A percentile compares a stretch with the other conserved stretches of the same genome.
phyloP scores from a whole-genome alignment of 2,329 filamentous ascomycete species.

The Fusarium musae region DNA sequence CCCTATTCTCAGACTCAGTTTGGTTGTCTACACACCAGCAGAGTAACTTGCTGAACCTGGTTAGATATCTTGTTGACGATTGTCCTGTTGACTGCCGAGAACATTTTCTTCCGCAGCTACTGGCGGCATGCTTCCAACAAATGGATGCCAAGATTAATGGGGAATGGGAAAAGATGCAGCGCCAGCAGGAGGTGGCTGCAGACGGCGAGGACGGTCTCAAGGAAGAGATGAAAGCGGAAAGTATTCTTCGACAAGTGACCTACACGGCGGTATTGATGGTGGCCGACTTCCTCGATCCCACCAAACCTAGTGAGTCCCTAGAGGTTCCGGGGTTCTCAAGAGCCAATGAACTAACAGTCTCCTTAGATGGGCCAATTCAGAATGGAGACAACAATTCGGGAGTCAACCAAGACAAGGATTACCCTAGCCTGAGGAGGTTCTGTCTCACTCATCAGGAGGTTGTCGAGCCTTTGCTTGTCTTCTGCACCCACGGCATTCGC shows the following conservation, averaged over 20 bases:
- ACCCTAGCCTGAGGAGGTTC: constrained; percentile 78
- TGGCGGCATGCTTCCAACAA: constrained; percentile 84
- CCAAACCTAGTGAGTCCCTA: constrained; percentile 68
- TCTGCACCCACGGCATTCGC: constrained; percentile 89
- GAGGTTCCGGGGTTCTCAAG: constrained; percentile 5
- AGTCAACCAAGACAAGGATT: constrained; percentile 51
- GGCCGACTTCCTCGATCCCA: constrained; percentile 85
- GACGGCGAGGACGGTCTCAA: constrained; percentile 81
- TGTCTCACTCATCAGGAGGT: constrained; percentile 81
- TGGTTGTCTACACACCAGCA: constrained; percentile 92
- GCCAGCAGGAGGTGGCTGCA: constrained; percentile 68
- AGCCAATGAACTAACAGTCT: constrained; percentile 21
- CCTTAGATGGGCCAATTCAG: constrained; percentile 47
- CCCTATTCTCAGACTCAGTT: constrained; percentile 84
- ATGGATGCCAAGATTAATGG: constrained; percentile 87
- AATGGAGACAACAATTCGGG: constrained; percentile 39
- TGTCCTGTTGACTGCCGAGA: constrained; percentile 82
- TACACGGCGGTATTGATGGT: constrained; percentile 94
- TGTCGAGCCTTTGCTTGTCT: constrained; percentile 88
- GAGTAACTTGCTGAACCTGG: constrained; percentile 90
- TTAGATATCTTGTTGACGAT: constrained; percentile 89
- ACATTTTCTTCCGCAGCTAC: constrained; percentile 85
- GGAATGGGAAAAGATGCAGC: constrained; percentile 85
- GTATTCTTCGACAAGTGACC: constrained; percentile 90
- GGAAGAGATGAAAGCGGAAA: constrained; percentile 98